Evolutionary conservation across 208 protist species (phyloP).

Genomic region (Porcisia deanei): DNA sequence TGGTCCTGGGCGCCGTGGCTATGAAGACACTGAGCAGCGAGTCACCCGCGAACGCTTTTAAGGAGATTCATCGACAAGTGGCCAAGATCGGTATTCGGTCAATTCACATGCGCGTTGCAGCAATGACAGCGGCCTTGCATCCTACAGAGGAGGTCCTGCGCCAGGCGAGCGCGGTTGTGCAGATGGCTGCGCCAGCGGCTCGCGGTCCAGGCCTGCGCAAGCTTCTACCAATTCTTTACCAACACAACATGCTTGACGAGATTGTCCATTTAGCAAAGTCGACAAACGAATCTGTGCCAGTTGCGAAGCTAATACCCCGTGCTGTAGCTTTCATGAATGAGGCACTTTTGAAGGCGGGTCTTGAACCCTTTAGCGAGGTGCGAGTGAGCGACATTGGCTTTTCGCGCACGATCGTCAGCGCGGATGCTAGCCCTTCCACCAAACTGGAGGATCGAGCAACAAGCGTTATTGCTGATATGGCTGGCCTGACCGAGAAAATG

Average conservation of each 20-base stretch:
- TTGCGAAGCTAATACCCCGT: slow-evolving; percentile 45
- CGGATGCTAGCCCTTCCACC: background rate
- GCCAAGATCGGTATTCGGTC: slow-evolving; percentile 50
- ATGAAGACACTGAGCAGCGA: slow-evolving; percentile 56
- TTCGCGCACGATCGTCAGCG: slow-evolving; percentile 1
- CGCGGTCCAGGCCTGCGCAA: slow-evolving; percentile 43
- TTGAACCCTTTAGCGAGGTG: slow-evolving; percentile 45
- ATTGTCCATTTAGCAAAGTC: slow-evolving; percentile 69
- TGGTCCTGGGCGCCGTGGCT: slow-evolving; percentile 54
- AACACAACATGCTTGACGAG: slow-evolving; percentile 57
- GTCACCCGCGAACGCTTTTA: slow-evolving; percentile 49
- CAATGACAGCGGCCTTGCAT: slow-evolving; percentile 34
- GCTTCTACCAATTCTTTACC: slow-evolving; percentile 64
- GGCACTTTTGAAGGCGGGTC: slow-evolving; percentile 51
- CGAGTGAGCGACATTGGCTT: slow-evolving; percentile 46
- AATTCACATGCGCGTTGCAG: slow-evolving; percentile 48
- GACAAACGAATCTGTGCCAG: slow-evolving; percentile 36
- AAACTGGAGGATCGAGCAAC: background rate
- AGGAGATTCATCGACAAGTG: slow-evolving; percentile 69
- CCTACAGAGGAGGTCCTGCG: slow-evolving; percentile 43
- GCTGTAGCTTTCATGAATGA: slow-evolving; percentile 81
- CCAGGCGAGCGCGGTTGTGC: slow-evolving; percentile 39
- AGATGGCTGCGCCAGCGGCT: slow-evolving; percentile 29
- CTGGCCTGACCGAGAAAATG: slow-evolving; percentile 74
- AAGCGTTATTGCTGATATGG: slow-evolving; percentile 26